A percentile compares a stretch with the other conserved stretches of the same genome.
Evolutionary conservation across 805 yeast genomes (phyloP).

Genomic region (Metschnikowia reukaufii): DNA sequence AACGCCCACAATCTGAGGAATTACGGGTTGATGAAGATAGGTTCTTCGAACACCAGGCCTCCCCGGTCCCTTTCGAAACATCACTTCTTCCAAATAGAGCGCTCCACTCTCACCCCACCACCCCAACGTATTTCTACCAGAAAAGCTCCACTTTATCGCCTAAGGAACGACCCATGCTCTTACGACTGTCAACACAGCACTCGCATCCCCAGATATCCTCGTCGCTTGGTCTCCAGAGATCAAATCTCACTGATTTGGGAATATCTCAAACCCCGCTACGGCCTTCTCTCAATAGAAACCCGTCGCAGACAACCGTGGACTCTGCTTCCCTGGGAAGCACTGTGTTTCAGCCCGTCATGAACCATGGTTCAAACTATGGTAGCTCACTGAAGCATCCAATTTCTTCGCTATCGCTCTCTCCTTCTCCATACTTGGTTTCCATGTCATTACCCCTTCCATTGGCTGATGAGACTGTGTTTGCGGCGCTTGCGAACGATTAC

Average conservation of each 20-base stretch:
- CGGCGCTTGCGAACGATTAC: constrained; percentile 50
- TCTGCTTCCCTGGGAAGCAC: constrained; percentile 21
- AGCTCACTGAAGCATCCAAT: constrained; percentile 11
- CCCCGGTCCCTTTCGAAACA: constrained; percentile 3
- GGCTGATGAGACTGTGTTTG: constrained; percentile 46
- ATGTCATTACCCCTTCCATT: constrained; percentile 43
- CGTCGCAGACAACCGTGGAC: constrained; percentile 39
- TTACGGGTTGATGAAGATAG: constrained; percentile 3
- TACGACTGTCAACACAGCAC: constrained; percentile 14
- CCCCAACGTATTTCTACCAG: constrained; percentile 6
- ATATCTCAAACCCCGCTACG: constrained; percentile 14
- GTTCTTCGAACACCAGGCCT: constrained; percentile 4
- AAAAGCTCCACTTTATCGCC: constrained; percentile 5
- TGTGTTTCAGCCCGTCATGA: constrained; percentile 7
- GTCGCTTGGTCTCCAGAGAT: constrained; percentile 6
- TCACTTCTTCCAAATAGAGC: constrained; percentile 3
- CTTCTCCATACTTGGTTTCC: constrained; percentile 32
- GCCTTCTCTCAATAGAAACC: constrained; percentile 33
- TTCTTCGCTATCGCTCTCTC: too few relatives aligned
- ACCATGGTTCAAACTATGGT: constrained; percentile 7
- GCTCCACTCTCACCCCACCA: constrained; percentile 6
- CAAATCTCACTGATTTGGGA: constrained; percentile 8
- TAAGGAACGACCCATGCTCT: constrained; percentile 14
- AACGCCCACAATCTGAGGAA: too few relatives aligned
- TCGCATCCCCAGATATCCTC: constrained; percentile 6